phyloP scores from a whole-genome alignment of 2,329 filamentous ascomycete species.

The Penicillium italicum region DNA sequence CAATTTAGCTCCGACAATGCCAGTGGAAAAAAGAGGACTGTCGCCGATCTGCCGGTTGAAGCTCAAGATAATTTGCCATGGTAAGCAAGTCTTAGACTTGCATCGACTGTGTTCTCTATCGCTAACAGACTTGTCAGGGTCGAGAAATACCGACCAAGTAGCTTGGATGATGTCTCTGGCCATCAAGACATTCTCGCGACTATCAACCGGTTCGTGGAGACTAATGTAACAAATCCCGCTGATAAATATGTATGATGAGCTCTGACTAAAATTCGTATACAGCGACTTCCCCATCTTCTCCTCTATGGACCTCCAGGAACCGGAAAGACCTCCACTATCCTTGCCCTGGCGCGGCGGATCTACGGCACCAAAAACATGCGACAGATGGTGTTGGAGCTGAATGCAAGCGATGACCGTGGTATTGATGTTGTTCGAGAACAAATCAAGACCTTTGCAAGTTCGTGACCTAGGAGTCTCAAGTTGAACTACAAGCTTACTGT shows the following conservation, averaged over 20 bases:
- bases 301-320: constrained; percentile 96
- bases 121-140: constrained; percentile 58
- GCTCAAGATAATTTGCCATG: constrained; percentile 92
- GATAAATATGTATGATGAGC: background rate
- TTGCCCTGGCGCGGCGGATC: constrained; percentile 87
- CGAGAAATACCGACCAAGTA: constrained; percentile 90
- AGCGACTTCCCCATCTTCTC: constrained; percentile 87
- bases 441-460: constrained; percentile 96
- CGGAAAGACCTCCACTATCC: constrained; percentile 93
- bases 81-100: constrained; percentile 56
- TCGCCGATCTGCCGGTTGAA: constrained; percentile 88
- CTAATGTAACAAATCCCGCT: constrained; percentile 57
- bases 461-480: constrained; percentile 11
- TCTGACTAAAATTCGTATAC: constrained; percentile 1
- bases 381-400: constrained; percentile 97
- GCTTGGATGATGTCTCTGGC: constrained; percentile 86
- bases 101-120: background rate
- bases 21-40: constrained; percentile 76
- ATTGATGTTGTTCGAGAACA: constrained; percentile 98
- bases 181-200: constrained; percentile 97
- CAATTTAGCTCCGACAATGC: constrained; percentile 71
- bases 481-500: constrained; percentile 1
- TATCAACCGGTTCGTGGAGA: constrained; percentile 95
- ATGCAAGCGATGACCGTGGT: constrained; percentile 93
- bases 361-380: constrained; percentile 90